Evolutionary conservation across 2,329 filamentous ascomycete genomes (phyloP).

Genomic region (Cercospora sp.): DNA sequence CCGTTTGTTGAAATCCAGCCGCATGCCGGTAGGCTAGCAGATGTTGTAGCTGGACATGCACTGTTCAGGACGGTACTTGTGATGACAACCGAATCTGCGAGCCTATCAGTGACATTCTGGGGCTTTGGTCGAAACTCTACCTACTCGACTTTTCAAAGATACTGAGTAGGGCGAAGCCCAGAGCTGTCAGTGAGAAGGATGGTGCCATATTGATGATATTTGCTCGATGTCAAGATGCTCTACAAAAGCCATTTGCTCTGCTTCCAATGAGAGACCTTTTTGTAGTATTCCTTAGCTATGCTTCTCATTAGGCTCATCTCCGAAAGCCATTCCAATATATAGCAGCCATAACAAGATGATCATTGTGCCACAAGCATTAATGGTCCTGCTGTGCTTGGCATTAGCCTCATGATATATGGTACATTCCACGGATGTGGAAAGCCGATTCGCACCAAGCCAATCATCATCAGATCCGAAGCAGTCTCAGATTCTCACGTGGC

Average conservation of each 20-base stretch:
- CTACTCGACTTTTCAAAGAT: constrained; percentile 4
- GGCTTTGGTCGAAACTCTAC: background rate
- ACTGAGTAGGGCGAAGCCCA: background rate
- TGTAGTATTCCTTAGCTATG: background rate
- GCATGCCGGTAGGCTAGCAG: constrained; percentile 4
- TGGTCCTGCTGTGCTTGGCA: background rate
- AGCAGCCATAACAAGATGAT: constrained; percentile 1
- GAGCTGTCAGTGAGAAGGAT: background rate
- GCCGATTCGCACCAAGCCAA: background rate
- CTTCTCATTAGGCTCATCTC: background rate
- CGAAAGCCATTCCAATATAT: constrained; percentile 6
- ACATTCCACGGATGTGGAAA: constrained; percentile 6
- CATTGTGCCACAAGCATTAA: background rate
- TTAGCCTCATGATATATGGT: background rate
- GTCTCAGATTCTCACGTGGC: background rate
- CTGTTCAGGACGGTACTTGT: background rate
- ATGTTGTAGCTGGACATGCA: constrained; percentile 7
- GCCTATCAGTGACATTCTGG: background rate
- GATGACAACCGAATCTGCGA: constrained; percentile 2
- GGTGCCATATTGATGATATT: background rate
- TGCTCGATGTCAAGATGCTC: background rate
- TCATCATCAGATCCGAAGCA: background rate
- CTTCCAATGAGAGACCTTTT: background rate
- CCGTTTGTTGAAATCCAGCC: constrained; percentile 11
- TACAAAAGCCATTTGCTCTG: background rate